Evolutionary conservation across 257 asterid species (phyloP).

Genomic region (Leonotis leonurus): DNA sequence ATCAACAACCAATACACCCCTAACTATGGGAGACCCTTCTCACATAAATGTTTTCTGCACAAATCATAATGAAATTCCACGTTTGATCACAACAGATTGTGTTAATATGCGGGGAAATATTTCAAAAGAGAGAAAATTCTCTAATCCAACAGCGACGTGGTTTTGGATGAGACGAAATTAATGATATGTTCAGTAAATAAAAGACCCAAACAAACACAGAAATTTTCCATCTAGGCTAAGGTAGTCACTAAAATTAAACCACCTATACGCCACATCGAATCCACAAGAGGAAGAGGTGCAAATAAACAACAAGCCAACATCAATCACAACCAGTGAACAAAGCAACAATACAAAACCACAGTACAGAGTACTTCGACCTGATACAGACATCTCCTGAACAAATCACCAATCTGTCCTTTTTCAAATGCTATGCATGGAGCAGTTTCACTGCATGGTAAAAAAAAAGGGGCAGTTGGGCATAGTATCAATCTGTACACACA

Average conservation of each 20-base stretch:
- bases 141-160: neutral
- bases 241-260: constrained; percentile 42
- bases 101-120: neutral
- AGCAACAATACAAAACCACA: constrained; percentile 22
- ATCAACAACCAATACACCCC: too few species aligned
- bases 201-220: constrained; percentile 6
- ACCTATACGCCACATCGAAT: constrained; percentile 44
- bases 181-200: neutral
- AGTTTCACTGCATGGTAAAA: constrained; percentile 44
- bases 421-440: constrained; percentile 20
- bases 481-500: neutral
- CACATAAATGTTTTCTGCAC: too few species aligned
- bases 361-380: constrained; percentile 14
- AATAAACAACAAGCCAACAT: constrained; percentile 27
- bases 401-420: constrained; percentile 17
- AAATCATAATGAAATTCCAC: too few species aligned
- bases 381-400: constrained; percentile 16
- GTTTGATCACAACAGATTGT: too few species aligned
- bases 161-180: constrained; percentile 7
- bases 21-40: too few species aligned
- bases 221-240: constrained; percentile 25
- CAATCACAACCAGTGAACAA: constrained; percentile 19
- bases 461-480: neutral
- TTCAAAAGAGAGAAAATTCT: too few species aligned
- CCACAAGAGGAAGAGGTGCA: too few species aligned